Percentiles rank a stretch among this genome's conserved stretches.
Conservation (phyloP, 192 early-diverging fungal genomes). For the Umbelopsis vinacea region DNA sequence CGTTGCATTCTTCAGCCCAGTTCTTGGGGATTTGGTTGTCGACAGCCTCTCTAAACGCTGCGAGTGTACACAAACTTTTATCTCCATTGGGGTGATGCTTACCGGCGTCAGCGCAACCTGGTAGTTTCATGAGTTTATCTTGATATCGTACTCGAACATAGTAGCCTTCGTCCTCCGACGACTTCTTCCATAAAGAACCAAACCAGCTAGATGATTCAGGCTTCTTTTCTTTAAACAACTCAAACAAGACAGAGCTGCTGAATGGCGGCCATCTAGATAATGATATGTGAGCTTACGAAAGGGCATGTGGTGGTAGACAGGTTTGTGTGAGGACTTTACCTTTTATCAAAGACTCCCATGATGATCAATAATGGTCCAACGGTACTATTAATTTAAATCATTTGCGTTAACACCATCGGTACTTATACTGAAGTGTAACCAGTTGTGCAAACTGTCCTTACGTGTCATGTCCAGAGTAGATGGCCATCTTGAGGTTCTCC, state of each 20-base stretch:
- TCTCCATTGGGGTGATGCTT: constrained; percentile 43
- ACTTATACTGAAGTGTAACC: neutral
- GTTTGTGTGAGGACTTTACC: constrained; percentile 11
- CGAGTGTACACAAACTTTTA: constrained; percentile 40
- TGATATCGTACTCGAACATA: constrained; percentile 45
- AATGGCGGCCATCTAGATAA: constrained; percentile 47
- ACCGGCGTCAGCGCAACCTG: constrained; percentile 32
- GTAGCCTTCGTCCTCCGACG: constrained; percentile 24
- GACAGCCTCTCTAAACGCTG: constrained; percentile 40
- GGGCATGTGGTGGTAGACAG: neutral
- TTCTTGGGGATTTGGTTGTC: constrained; percentile 39
- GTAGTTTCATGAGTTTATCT: constrained; percentile 34
- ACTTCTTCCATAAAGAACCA: neutral
- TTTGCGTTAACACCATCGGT: neutral
- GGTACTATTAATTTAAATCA: constrained; percentile 27
- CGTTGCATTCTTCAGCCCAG: constrained; percentile 42
- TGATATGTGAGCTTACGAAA: neutral
- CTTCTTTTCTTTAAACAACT: constrained; percentile 41
- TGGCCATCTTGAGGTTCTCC: constrained; percentile 36
- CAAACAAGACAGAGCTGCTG: constrained; percentile 42
- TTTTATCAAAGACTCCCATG: constrained; percentile 37
- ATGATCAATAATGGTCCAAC: constrained; percentile 41
- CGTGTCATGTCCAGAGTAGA: constrained; percentile 50
- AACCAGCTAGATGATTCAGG: neutral
- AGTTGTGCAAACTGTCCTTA: constrained; percentile 18